Evolutionary conservation across 2,329 filamentous ascomycete genomes (phyloP).

Genomic region (Pyrenochaeta sp.): DNA sequence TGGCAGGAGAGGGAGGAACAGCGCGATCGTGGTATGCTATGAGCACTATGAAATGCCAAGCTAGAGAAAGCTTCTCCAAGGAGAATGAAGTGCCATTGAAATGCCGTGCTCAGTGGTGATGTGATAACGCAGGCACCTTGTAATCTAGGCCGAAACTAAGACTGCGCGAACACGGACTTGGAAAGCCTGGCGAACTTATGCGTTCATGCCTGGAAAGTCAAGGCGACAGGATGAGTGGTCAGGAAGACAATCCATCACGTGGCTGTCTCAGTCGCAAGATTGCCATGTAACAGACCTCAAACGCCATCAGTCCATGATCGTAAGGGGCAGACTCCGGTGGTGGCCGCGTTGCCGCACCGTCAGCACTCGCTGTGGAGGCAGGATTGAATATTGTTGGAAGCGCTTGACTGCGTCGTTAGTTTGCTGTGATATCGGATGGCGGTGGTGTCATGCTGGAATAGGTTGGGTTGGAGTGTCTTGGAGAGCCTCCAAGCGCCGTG

Average conservation of each 20-base stretch:
- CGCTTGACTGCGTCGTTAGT: constrained; percentile 23
- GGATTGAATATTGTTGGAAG: constrained; percentile 14
- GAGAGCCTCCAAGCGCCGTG: constrained; percentile 42
- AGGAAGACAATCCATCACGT: constrained; percentile 38
- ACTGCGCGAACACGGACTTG: constrained; percentile 41
- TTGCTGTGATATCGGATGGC: constrained; percentile 24
- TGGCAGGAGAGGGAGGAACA: constrained; percentile 97
- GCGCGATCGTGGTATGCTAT: constrained; percentile 89
- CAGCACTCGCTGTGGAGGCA: constrained; percentile 16
- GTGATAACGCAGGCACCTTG: constrained; percentile 31
- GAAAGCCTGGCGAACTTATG: constrained; percentile 41
- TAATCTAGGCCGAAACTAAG: constrained; percentile 46
- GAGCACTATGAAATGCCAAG: constrained; percentile 62
- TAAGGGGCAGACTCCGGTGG: constrained; percentile 18
- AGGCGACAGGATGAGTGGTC: constrained; percentile 31
- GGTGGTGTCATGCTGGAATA: constrained; percentile 40
- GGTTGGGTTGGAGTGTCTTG: constrained; percentile 35
- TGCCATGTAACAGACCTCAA: constrained; percentile 51
- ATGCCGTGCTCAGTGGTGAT: constrained; percentile 25
- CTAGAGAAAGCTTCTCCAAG: constrained; percentile 19
- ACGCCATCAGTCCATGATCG: constrained; percentile 33
- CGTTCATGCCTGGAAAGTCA: constrained; percentile 44
- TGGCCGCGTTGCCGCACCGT: constrained; percentile 16
- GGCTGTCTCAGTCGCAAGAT: constrained; percentile 44
- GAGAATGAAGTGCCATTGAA: constrained; percentile 27